A percentile compares a stretch with the other conserved stretches of the same genome.
These are phyloP conservation scores for Fraxinus xanthoxyloides DNA, from an alignment of 305 asterid species.

Conservation along the genomic window DNA sequence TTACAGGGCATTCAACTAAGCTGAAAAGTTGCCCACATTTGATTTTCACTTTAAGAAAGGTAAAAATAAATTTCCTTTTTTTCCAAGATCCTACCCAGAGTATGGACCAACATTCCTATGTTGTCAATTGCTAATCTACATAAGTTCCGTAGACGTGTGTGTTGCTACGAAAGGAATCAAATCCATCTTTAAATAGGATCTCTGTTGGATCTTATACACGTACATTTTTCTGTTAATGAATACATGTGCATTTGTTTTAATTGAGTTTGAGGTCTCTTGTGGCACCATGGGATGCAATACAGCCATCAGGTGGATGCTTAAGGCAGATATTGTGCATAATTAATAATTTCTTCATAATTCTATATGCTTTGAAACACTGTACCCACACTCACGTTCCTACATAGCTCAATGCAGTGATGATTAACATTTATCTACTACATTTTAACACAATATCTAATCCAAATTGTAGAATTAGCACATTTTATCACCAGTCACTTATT, in stretches of 20 bases:
- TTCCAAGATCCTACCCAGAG: background rate
- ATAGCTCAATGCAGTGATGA: background rate
- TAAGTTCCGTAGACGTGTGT: background rate
- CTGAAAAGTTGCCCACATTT: background rate
- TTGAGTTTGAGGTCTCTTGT: background rate
- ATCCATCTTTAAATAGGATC: background rate
- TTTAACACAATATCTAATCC: slow-evolving; percentile 9
- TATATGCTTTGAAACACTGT: background rate
- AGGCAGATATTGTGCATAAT: background rate
- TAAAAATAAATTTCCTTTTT: background rate
- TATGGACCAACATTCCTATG: background rate
- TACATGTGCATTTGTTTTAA: background rate
- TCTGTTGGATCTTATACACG: background rate
- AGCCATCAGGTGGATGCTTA: background rate
- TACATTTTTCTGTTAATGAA: background rate
- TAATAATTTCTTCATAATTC: background rate
- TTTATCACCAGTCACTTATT: background rate
- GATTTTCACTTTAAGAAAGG: background rate
- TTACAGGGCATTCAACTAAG: background rate
- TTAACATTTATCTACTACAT: background rate
- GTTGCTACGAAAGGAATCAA: background rate
- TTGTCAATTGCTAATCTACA: background rate
- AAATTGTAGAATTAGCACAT: background rate
- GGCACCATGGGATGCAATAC: background rate
- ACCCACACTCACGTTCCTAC: background rate